Percentiles rank a stretch among this genome's conserved stretches.
These are phyloP conservation scores for Fusarium albosuccineum DNA, from an alignment of 2,329 filamentous ascomycete genomes.

Conservation along the genomic window DNA sequence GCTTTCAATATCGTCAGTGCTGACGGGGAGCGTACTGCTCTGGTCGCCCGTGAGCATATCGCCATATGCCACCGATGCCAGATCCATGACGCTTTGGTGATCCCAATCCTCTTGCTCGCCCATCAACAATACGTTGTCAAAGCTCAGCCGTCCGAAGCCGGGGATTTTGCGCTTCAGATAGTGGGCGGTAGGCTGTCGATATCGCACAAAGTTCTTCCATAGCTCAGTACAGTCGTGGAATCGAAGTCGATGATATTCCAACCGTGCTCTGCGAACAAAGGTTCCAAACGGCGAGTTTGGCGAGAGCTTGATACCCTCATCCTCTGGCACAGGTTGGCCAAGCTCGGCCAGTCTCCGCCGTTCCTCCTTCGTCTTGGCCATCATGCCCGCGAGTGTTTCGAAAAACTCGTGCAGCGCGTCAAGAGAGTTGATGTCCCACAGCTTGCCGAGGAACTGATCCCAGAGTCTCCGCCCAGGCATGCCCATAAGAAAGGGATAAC, in stretches of 20 bases:
- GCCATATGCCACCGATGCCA: conserved; percentile 65
- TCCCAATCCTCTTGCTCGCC: conserved; percentile 66
- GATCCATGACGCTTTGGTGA: conserved; percentile 56
- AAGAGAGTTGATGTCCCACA: conserved; percentile 88
- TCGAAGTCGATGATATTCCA: conserved; percentile 84
- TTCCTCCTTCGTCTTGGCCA: conserved; percentile 74
- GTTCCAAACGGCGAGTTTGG: conserved; percentile 83
- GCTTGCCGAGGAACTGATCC: conserved; percentile 82
- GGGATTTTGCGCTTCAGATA: conserved; percentile 74
- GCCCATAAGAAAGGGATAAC: conserved; percentile 65
- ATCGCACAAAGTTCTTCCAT: conserved; percentile 86
- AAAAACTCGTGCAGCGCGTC: conserved; percentile 86
- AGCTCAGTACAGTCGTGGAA: conserved; percentile 84
- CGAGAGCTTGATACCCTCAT: conserved; percentile 72
- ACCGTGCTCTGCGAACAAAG: conserved; percentile 80
- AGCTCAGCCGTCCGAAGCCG: conserved; percentile 67
- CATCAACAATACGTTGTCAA: conserved; percentile 67
- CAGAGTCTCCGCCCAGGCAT: conserved; percentile 86
- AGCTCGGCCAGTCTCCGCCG: conserved; percentile 66
- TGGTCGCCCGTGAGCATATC: conserved; percentile 63
- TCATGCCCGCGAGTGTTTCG: conserved; percentile 65
- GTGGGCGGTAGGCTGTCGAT: conserved; percentile 79
- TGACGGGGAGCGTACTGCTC: conserved; percentile 64
- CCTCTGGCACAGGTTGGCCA: conserved; percentile 57
- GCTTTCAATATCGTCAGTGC: conserved; percentile 83